Evolutionary conservation across 768 basidiomycete genomes (phyloP), one percentile per base, ranked within the genome.

Genomic region (Leucogyrophana mollusca): DNA sequence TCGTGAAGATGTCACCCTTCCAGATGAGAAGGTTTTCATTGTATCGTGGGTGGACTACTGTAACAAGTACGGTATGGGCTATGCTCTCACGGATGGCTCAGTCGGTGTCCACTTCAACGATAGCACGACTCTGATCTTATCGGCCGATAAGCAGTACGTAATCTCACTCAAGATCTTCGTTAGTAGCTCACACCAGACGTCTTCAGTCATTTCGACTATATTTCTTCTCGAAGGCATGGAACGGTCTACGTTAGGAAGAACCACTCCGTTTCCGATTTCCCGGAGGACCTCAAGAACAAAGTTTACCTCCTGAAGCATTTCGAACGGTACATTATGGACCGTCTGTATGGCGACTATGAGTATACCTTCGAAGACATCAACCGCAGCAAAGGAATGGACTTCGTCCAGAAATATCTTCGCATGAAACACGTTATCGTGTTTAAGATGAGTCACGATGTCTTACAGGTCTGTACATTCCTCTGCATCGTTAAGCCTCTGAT

Each of bases 51-150:
- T 98, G 34, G 96, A 98, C 65, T 98, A 98, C 61, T 95, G 92
- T 64, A 91, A 94, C 68, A 97, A 97, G 74, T 99, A 97, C 67
- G 96, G 95, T n/a, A 98, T 97, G 90, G 96, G 95, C 1, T 98
- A 96, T 64, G 92, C 93, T 3, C 73, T 98, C 59, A 95, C 93
- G 16, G 94, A 99, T 59, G 94, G 95, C 3, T 88, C 89, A 17
- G 85, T 97, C 37, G 92, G 93, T 4, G 91, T 97, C 17, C 85
- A 97, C 67, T 99, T 96, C 72, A 98, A 97, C 58, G 96, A 99
- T 64, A 92, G 88, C 61, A 91, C 93, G 13, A 87, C 80, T 23
- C 62, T 96, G 52, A 80, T 96, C 24, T 70, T 98, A 52, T 81
- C 90, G 32, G 83, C 95, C 1, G 87, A 90, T 58, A 94, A 91